Conservation (phyloP, 352 stramenopile species). For the Lagenidium giganteum region DNA sequence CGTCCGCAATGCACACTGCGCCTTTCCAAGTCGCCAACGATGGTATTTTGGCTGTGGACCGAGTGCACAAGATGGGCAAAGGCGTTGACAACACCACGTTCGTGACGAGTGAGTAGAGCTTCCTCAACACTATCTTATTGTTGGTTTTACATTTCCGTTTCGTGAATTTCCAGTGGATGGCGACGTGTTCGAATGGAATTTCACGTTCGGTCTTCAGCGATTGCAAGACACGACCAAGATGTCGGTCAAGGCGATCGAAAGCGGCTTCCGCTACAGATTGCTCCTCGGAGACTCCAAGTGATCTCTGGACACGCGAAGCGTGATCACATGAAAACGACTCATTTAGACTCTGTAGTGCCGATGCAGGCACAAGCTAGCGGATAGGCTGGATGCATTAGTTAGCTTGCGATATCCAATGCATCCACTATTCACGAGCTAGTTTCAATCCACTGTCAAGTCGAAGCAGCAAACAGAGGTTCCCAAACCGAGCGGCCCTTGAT, state of each 20-base stretch:
- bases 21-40: conserved; percentile 66
- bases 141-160: neutral
- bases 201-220: conserved; percentile 42
- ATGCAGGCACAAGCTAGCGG: too few species aligned
- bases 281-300: too few species aligned
- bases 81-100: conserved; percentile 75
- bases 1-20: conserved; percentile 63
- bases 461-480: too few species aligned
- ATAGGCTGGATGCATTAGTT: too few species aligned
- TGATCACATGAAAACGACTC: too few species aligned
- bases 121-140: neutral
- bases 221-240: conserved; percentile 34
- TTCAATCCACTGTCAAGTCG: too few species aligned
- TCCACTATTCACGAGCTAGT: too few species aligned
- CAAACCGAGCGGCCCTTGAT: too few species aligned
- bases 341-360: too few species aligned
- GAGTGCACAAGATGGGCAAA: conserved; percentile 64
- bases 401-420: too few species aligned
- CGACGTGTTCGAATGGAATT: conserved; percentile 70
- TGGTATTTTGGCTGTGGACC: conserved; percentile 28
- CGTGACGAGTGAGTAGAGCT: conserved; percentile 31
- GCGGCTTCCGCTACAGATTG: conserved; percentile 69
- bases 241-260: conserved; percentile 53
- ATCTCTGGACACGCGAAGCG: too few species aligned
- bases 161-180: conserved; percentile 30